Percentiles rank a stretch among this genome's conserved stretches.
Conservation (phyloP, 306 rosid species). For the Quercus variabilis region DNA sequence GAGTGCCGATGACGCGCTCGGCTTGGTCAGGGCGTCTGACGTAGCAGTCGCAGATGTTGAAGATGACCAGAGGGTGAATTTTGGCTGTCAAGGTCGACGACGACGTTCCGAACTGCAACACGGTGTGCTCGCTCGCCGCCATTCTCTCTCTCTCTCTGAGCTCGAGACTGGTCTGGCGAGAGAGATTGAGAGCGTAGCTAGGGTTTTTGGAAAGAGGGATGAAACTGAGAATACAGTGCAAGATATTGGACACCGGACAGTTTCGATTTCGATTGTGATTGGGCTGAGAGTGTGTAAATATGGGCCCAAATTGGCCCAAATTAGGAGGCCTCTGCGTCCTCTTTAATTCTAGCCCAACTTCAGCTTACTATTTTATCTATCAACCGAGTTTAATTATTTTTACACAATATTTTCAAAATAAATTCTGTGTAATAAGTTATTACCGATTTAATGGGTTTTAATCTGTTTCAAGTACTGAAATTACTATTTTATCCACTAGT, state of each 20-base stretch:
- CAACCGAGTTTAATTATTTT: no score
- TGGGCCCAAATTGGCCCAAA: background rate
- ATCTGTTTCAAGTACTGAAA: no score
- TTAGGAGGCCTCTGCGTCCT: no score
- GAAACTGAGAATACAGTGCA: background rate
- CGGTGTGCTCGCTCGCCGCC: slow-evolving; percentile 68
- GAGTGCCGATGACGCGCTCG: slow-evolving; percentile 91
- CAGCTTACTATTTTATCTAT: no score
- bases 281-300: background rate
- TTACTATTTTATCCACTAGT: no score
- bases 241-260: background rate
- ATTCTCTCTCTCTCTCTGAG: slow-evolving; percentile 35
- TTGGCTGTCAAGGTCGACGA: slow-evolving; percentile 57
- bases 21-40: slow-evolving; percentile 92
- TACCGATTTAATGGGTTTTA: no score
- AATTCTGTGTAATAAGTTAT: fast-evolving
- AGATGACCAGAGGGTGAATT: slow-evolving; percentile 81
- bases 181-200: background rate
- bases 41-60: slow-evolving; percentile 85
- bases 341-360: no score
- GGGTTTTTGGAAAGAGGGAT: slow-evolving; percentile 17
- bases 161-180: slow-evolving; percentile 30
- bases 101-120: slow-evolving; percentile 61
- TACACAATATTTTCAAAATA: no score
- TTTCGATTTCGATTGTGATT: background rate